These are phyloP conservation scores for Aspergillus avenaceus DNA, from an alignment of 495 filamentous ascomycete genomes.

Conservation along the genomic window DNA sequence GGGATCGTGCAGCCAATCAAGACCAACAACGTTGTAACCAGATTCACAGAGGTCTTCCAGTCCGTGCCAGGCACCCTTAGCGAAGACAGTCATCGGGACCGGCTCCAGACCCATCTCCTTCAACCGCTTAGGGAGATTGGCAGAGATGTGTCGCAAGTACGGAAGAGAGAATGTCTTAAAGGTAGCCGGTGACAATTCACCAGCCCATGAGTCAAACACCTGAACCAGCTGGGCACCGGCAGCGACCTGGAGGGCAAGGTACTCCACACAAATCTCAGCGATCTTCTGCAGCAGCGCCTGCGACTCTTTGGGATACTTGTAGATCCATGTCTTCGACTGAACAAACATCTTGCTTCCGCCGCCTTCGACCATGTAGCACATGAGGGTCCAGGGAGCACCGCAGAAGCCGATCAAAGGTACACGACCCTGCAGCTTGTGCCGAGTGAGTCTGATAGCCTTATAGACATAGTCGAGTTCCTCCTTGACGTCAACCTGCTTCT, in stretches of 20 bases:
- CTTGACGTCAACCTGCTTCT: slow-evolving; percentile 74
- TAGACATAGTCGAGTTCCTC: slow-evolving; percentile 88
- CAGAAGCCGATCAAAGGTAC: slow-evolving; percentile 98
- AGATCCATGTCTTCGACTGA: slow-evolving; percentile 91
- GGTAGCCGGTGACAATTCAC: slow-evolving; percentile 76
- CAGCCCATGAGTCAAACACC: slow-evolving; percentile 99
- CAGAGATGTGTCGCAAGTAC: slow-evolving; percentile 78
- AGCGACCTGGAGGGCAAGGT: slow-evolving; percentile 84
- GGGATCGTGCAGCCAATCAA: slow-evolving; percentile 94
- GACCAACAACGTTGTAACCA: slow-evolving; percentile 86
- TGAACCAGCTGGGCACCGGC: slow-evolving; percentile 91
- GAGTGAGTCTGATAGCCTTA: slow-evolving; percentile 86
- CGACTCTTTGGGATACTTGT: slow-evolving; percentile 76
- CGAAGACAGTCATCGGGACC: slow-evolving; percentile 98
- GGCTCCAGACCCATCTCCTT: slow-evolving; percentile 66
- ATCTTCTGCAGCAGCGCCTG: slow-evolving; percentile 85
- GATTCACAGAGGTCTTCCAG: slow-evolving; percentile 81
- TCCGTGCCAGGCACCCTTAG: slow-evolving; percentile 98
- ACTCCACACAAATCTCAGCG: slow-evolving; percentile 86
- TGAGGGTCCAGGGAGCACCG: slow-evolving; percentile 91
- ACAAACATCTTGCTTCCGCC: slow-evolving; percentile 91
- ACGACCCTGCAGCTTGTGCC: slow-evolving; percentile 78
- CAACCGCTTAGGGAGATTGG: slow-evolving; percentile 67
- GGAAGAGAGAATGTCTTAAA: slow-evolving; percentile 84
- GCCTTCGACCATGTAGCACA: slow-evolving; percentile 99